Conservation (phyloP, 2,329 filamentous ascomycete species). For the Sclerotinia nivalis region DNA sequence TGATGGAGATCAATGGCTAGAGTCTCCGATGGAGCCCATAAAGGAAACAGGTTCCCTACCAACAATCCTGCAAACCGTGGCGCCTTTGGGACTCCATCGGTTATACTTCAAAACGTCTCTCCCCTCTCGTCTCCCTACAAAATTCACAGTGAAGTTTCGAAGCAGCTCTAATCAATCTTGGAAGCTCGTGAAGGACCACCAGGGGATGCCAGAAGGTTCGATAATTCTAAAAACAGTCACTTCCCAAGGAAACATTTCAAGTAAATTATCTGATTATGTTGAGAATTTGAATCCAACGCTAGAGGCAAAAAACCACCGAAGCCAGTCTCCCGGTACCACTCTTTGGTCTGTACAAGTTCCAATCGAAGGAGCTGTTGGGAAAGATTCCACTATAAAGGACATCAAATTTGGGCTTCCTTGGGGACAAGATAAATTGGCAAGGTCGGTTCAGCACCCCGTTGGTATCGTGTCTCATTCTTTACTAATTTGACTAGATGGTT, state of each 20-base stretch:
- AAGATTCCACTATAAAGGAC: slow-evolving; percentile 56
- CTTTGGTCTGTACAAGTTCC: slow-evolving; percentile 67
- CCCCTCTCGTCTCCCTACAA: slow-evolving; percentile 50
- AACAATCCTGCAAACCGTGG: slow-evolving; percentile 52
- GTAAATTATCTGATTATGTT: slow-evolving; percentile 51
- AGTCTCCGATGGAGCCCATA: slow-evolving; percentile 49
- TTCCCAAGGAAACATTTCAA: slow-evolving; percentile 33
- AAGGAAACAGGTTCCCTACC: slow-evolving; percentile 42
- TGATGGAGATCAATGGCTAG: slow-evolving; percentile 54
- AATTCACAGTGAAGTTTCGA: slow-evolving; percentile 73
- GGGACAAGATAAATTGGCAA: slow-evolving; percentile 39
- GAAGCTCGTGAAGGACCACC: slow-evolving; percentile 70
- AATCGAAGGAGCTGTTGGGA: slow-evolving; percentile 56
- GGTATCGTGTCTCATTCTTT: neutral
- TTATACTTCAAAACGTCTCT: slow-evolving; percentile 59
- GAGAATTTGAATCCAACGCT: slow-evolving; percentile 58
- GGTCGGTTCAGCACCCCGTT: slow-evolving; percentile 30
- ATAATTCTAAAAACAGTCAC: slow-evolving; percentile 53
- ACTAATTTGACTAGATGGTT: slow-evolving; percentile 63
- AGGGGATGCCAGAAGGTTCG: slow-evolving; percentile 62
- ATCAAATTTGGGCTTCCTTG: slow-evolving; percentile 41
- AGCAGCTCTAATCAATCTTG: slow-evolving; percentile 54
- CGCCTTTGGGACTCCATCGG: slow-evolving; percentile 40
- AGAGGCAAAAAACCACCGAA: slow-evolving; percentile 54
- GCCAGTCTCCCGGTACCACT: slow-evolving; percentile 67